Base-by-base conservation (phyloP, 1,139 yeast species). In the Diutina neorugosa region DNA sequence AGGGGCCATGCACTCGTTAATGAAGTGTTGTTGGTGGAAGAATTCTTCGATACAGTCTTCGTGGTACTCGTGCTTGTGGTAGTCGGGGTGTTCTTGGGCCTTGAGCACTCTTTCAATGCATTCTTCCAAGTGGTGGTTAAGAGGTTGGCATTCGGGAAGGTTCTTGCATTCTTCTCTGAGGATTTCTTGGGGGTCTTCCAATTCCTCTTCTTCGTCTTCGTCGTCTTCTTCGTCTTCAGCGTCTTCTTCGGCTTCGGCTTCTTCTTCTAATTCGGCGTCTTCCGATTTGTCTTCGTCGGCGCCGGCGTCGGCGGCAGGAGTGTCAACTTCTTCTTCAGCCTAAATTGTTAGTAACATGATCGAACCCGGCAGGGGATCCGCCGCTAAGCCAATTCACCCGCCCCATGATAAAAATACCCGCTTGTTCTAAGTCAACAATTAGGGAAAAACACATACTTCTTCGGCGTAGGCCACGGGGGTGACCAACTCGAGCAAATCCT, bases 21-120 rank as follows among this genome's bases (percentile, higher is more conserved):
- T 66, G 77, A 96, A 89, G 72, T 93, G 98, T 70, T 88, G 88
- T 69, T 90, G 79, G 74, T 93, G 98, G 91, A 91, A 91, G 74
- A 86, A 93, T 74, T 93, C 98, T 73, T 93, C 98, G 59, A 91
- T 85, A 77, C 98, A 93, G 73, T 91, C 96, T 76, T 91, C 98
- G 74, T 91, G 90, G 78, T 88, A 78, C n/a, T 77, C 83, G 65
- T 78, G 78, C 55, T 84, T 82, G 42, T 74, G 96, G 68, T 91
- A 90, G 59, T 75, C 95, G 61, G 81, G 85, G 65, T 88, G 91
- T 73, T 88, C 86, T 76, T 77, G 80, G 65, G 84, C 96, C 69
- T 84, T 81, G 61, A 91, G 82, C 61, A 93, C 98, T 76, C 98
- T 88, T 71, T 86, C 97, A 57, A 83, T 82, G 79, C 98, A 93